These are phyloP conservation scores for Orbilia blumenaviensis DNA, from an alignment of 2,329 filamentous ascomycete genomes.

Conservation along the genomic window DNA sequence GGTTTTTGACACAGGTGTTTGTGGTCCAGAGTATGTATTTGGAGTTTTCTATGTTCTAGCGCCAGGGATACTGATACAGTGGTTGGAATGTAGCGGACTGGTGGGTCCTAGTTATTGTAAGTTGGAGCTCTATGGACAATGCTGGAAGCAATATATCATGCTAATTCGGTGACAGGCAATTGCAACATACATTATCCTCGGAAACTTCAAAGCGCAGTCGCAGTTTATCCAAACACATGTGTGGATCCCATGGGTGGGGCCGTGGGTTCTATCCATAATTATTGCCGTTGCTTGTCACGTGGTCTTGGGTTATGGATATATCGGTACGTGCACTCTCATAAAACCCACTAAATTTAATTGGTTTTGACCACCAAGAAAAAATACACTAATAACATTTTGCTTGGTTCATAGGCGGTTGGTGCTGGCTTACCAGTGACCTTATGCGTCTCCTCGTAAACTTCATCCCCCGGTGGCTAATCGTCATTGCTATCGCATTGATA, in stretches of 20 bases:
- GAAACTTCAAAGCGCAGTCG: constrained; percentile 60
- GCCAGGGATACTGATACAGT: background rate
- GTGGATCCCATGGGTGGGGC: constrained; percentile 59
- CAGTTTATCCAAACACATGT: constrained; percentile 61
- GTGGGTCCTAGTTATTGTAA: constrained; percentile 62
- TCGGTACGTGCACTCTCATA: constrained; percentile 57
- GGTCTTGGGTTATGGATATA: constrained; percentile 59
- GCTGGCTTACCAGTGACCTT: constrained; percentile 62
- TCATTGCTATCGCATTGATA: constrained; percentile 60
- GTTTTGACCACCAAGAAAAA: no score
- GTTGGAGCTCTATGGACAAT: background rate
- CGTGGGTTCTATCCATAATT: constrained; percentile 61
- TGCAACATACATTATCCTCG: constrained; percentile 62
- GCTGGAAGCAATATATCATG: background rate
- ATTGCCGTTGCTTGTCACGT: constrained; percentile 60
- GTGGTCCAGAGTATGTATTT: constrained; percentile 61
- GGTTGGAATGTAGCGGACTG: constrained; percentile 60
- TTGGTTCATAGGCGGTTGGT: constrained; percentile 57
- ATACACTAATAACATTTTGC: background rate
- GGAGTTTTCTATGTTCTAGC: background rate
- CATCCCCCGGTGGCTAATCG: constrained; percentile 63
- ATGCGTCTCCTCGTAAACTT: constrained; percentile 62
- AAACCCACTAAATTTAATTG: background rate
- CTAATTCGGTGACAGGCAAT: constrained; percentile 55
- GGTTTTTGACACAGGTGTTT: constrained; percentile 63